Conservation (phyloP, 2,329 filamentous ascomycete species). For the Pyrenophora seminiperda region DNA sequence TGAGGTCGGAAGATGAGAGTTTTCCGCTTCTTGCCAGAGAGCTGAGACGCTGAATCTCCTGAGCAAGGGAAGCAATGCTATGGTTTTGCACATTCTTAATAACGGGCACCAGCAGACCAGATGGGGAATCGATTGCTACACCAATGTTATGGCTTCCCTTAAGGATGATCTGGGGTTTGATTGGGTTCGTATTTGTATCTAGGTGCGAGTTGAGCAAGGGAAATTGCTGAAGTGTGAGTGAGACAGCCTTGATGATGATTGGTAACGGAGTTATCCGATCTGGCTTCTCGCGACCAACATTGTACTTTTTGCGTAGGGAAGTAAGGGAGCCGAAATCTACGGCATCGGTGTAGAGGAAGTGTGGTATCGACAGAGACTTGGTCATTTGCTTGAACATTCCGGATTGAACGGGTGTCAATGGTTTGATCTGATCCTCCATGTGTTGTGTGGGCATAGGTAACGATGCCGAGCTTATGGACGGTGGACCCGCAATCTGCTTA, state of each 20-base stretch:
- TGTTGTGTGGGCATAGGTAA: conserved; percentile 23
- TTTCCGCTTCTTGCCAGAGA: conserved; percentile 74
- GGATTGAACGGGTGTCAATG: conserved; percentile 77
- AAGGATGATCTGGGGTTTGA: conserved; percentile 76
- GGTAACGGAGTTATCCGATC: conserved; percentile 81
- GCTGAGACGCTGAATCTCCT: conserved; percentile 76
- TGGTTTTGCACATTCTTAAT: conserved; percentile 80
- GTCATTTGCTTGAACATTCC: conserved; percentile 99
- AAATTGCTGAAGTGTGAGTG: conserved; percentile 78
- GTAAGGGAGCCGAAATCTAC: conserved; percentile 79
- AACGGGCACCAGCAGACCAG: conserved; percentile 87
- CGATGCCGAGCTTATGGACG: conserved; percentile 41
- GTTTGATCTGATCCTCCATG: conserved; percentile 67
- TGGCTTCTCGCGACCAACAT: conserved; percentile 52
- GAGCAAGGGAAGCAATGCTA: conserved; percentile 77
- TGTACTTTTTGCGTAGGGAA: conserved; percentile 74
- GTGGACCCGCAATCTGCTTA: conserved; percentile 26
- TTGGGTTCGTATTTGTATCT: conserved; percentile 62
- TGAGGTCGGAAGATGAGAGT: conserved; percentile 74
- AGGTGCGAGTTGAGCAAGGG: conserved; percentile 88
- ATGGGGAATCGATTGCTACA: conserved; percentile 90
- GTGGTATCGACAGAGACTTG: conserved; percentile 83
- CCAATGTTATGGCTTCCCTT: conserved; percentile 92
- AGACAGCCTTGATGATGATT: conserved; percentile 95
- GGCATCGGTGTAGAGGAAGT: conserved; percentile 94